Conservation (phyloP, 2,329 filamentous ascomycete genomes). For the Leptographium radiaticola region DNA sequence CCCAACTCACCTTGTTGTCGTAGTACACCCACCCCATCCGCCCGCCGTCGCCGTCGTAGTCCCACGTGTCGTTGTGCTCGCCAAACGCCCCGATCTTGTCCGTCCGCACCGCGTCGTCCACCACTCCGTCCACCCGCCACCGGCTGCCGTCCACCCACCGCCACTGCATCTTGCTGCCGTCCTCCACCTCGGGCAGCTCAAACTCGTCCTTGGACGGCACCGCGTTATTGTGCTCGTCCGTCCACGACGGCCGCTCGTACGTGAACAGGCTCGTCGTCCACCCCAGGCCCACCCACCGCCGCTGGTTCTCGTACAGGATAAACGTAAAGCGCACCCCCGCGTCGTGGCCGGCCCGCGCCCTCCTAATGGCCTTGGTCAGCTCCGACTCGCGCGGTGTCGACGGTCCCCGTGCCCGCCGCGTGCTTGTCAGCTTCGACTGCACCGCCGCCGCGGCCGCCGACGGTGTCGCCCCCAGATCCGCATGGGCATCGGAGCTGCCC, state of each 20-base stretch:
- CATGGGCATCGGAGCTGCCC: slow-evolving; percentile 13
- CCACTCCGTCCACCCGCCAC: slow-evolving; percentile 74
- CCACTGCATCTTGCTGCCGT: slow-evolving; percentile 44
- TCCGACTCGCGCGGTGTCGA: slow-evolving; percentile 29
- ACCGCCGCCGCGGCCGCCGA: slow-evolving; percentile 9
- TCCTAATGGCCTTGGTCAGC: slow-evolving; percentile 30
- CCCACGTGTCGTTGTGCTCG: slow-evolving; percentile 28
- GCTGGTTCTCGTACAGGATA: slow-evolving; percentile 90
- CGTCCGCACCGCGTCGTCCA: slow-evolving; percentile 31
- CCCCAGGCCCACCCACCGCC: slow-evolving; percentile 85
- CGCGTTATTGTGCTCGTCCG: slow-evolving; percentile 83
- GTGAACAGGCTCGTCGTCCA: slow-evolving; percentile 89
- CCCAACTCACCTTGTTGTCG: slow-evolving; percentile 68
- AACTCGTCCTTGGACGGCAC: slow-evolving; percentile 62
- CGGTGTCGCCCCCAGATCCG: slow-evolving; percentile 8
- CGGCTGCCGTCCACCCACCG: slow-evolving; percentile 74
- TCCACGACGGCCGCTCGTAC: slow-evolving; percentile 85
- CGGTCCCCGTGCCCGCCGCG: slow-evolving; percentile 13
- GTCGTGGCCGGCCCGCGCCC: slow-evolving; percentile 31
- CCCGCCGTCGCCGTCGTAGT: slow-evolving; percentile 46
- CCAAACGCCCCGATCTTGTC: slow-evolving; percentile 10
- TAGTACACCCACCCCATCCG: slow-evolving; percentile 91
- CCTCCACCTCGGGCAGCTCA: slow-evolving; percentile 48
- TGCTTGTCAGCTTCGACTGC: slow-evolving; percentile 12
- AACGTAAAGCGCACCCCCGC: slow-evolving; percentile 92